A percentile compares a stretch with the other conserved stretches of the same genome.
phyloP scores from a whole-genome alignment of 164 flowering plant genomes.

The Vitis riparia region DNA sequence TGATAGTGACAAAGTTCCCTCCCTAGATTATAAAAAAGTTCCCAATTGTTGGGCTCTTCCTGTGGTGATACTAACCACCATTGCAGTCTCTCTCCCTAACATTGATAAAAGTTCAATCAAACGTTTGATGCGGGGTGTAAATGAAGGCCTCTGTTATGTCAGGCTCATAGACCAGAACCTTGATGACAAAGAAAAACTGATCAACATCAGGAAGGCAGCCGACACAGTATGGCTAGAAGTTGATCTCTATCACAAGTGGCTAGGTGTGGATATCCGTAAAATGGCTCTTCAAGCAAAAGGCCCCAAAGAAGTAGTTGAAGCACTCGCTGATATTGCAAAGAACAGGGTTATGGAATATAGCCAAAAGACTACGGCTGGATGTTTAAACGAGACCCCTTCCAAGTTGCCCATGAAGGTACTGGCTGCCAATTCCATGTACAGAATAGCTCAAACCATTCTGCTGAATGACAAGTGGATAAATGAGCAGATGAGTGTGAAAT shows the following conservation, averaged over 20 bases:
- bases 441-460: conserved; percentile 42
- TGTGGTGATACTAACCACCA: conserved; percentile 59
- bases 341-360: conserved; percentile 25
- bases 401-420: conserved; percentile 44
- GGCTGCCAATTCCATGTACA: conserved; percentile 70
- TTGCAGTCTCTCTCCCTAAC: conserved; percentile 56
- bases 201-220: conserved; percentile 47
- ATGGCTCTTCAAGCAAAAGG: conserved; percentile 27
- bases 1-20: conserved; percentile 42
- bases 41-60: conserved; percentile 73
- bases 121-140: conserved; percentile 28
- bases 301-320: conserved; percentile 37
- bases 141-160: conserved; percentile 47
- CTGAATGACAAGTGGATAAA: conserved; percentile 11
- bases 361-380: conserved; percentile 7
- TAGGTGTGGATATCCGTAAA: conserved; percentile 48
- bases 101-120: conserved; percentile 14
- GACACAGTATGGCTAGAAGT: conserved; percentile 49
- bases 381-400: conserved; percentile 25
- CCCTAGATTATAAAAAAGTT: conserved; percentile 40
- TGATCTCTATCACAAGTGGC: conserved; percentile 52
- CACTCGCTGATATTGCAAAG: conserved; percentile 36
- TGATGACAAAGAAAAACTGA: conserved; percentile 21
- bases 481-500: conserved; percentile 12
- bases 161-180: conserved; percentile 41